These are phyloP conservation scores for Inonotus hispidus DNA, from an alignment of 1,284 basidiomycete species.

Conservation along the genomic window DNA sequence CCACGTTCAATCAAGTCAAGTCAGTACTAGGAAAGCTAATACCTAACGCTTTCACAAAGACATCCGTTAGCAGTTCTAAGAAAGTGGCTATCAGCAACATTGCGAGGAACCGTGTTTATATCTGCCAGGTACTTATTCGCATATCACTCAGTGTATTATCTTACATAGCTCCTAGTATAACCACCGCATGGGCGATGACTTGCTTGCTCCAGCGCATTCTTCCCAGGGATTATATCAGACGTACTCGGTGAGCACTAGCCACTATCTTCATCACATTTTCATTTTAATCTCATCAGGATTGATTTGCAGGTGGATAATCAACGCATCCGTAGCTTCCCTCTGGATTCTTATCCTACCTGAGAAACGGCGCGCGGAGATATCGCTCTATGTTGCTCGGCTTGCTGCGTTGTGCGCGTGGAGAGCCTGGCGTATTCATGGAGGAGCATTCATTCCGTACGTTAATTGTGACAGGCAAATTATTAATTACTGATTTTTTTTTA, in stretches of 20 bases:
- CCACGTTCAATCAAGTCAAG: neutral
- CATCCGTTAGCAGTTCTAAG: constrained; percentile 6
- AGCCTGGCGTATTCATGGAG: constrained; percentile 7
- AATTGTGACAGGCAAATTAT: neutral
- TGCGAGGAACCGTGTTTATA: constrained; percentile 17
- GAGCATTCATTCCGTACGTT: constrained; percentile 7
- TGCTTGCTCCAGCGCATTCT: constrained; percentile 18
- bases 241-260: constrained; percentile 5
- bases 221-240: neutral
- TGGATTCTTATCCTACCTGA: constrained; percentile 18
- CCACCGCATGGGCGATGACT: constrained; percentile 19
- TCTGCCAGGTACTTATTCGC: constrained; percentile 10
- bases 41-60: neutral
- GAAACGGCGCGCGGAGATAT: constrained; percentile 16
- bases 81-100: constrained; percentile 16
- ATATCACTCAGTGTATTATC: neutral
- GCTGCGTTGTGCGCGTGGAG: constrained; percentile 16
- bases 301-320: constrained; percentile 16
- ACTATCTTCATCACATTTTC: neutral
- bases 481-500: no score
- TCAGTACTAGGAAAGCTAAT: neutral
- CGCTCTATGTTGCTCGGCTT: constrained; percentile 19
- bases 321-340: constrained; percentile 15
- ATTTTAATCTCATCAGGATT: neutral
- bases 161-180: constrained; percentile 10